Evolutionary conservation across 1,284 basidiomycete genomes (phyloP).

Genomic region (Rhodotorula sp.): DNA sequence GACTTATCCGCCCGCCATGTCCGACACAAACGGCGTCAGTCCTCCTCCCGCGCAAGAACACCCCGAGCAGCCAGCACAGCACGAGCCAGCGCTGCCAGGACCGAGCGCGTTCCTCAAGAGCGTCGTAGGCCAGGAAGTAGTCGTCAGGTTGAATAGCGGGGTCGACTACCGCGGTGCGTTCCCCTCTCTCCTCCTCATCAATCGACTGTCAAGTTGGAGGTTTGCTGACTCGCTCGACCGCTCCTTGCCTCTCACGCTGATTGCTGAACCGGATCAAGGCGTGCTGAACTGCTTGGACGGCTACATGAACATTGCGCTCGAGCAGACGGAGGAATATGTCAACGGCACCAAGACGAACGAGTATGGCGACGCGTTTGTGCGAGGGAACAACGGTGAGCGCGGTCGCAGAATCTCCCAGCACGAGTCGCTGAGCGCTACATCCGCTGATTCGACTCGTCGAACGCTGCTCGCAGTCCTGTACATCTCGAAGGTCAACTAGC

Average conservation of each 20-base stretch:
- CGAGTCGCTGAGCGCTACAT: too few species aligned
- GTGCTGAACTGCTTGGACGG: conserved; percentile 95
- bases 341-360: conserved; percentile 82
- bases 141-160: conserved; percentile 90
- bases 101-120: conserved; percentile 44
- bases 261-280: conserved; percentile 56
- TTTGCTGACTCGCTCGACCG: not conserved
- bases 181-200: not conserved
- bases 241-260: not conserved
- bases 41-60: not conserved
- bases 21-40: conserved; percentile 4
- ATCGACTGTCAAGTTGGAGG: too few species aligned
- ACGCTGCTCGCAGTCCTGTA: too few species aligned
- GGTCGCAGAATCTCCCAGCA: not conserved
- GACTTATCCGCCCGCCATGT: not conserved
- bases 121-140: conserved; percentile 91
- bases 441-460: too few species aligned
- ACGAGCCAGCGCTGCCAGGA: conserved; percentile 18
- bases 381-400: conserved; percentile 91
- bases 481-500: too few species aligned
- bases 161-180: conserved; percentile 88
- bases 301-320: conserved; percentile 91
- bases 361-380: conserved; percentile 52
- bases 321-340: conserved; percentile 93
- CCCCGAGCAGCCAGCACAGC: conserved; percentile 11